A percentile compares a stretch with the other conserved stretches of the same genome.
Conservation (phyloP, 2,329 filamentous ascomycete genomes). For the Scedosporium aurantiacum region DNA sequence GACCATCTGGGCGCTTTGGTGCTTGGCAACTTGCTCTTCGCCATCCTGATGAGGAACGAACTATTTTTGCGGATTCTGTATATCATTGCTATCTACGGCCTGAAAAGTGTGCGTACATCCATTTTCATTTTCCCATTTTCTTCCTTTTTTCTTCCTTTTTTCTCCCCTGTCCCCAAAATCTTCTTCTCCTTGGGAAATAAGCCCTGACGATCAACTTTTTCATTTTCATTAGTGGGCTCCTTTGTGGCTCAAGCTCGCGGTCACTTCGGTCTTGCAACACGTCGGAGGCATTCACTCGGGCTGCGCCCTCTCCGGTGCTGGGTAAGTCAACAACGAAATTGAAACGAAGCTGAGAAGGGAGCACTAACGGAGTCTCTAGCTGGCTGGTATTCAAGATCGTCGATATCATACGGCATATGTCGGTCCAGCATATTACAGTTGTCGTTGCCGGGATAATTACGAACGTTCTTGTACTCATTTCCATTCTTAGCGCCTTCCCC, state of each 20-base stretch:
- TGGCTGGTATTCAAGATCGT: conserved; percentile 28
- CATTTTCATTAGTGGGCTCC: conserved; percentile 23
- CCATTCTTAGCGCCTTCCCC: conserved; percentile 26
- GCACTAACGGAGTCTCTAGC: conserved; percentile 12
- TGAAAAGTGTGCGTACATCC: conserved; percentile 20
- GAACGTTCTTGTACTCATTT: conserved; percentile 24
- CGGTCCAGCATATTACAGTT: conserved; percentile 21
- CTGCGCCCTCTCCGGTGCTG: conserved; percentile 26
- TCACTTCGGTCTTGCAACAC: conserved; percentile 26
- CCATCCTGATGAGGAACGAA: conserved; percentile 28
- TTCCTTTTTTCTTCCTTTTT: conserved; percentile 5
- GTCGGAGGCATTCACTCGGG: conserved; percentile 31
- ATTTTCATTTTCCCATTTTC: no score
- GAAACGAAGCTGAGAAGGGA: not conserved
- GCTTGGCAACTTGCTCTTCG: conserved; percentile 26
- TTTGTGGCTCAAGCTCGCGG: conserved; percentile 21
- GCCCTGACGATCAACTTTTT: not conserved
- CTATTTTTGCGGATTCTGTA: conserved; percentile 26
- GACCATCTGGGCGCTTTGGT: conserved; percentile 26
- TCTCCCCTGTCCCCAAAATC: no score
- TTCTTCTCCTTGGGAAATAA: no score
- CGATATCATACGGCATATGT: conserved; percentile 22
- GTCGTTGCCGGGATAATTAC: conserved; percentile 27
- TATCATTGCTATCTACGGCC: conserved; percentile 24
- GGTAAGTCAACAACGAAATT: conserved; percentile 15